phyloP scores from a whole-genome alignment of 495 filamentous ascomycete species.

The Penicillium bovifimosum region DNA sequence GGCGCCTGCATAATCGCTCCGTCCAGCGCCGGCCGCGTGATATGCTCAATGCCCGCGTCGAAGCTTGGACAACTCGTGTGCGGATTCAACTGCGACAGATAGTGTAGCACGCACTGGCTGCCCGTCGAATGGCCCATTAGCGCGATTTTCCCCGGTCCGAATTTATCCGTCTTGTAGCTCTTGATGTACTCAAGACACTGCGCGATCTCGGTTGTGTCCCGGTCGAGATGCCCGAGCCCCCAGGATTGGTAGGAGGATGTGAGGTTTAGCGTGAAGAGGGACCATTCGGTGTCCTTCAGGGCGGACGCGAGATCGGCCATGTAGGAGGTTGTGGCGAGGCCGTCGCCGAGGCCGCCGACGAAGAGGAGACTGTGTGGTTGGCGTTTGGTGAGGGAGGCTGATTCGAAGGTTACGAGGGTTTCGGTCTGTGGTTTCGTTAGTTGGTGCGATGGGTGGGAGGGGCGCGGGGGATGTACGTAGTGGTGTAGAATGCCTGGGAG shows the following conservation, averaged over 20 bases:
- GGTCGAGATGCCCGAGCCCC: conserved; percentile 59
- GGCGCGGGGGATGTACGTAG: conserved; percentile 33
- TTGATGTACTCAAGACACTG: conserved; percentile 66
- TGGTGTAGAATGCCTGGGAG: conserved; percentile 53
- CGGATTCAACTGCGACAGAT: conserved; percentile 43
- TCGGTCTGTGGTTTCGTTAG: conserved; percentile 32
- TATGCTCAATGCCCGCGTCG: conserved; percentile 28
- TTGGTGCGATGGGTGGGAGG: background rate
- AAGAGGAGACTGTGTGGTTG: conserved; percentile 68
- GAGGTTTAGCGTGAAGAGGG: conserved; percentile 57
- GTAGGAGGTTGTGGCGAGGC: conserved; percentile 63
- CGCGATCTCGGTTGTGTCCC: conserved; percentile 71
- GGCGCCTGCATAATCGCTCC: conserved; percentile 73
- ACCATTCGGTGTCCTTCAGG: conserved; percentile 55
- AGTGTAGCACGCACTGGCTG: conserved; percentile 78
- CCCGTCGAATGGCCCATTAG: conserved; percentile 83
- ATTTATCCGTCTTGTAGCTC: conserved; percentile 32
- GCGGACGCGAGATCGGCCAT: conserved; percentile 44
- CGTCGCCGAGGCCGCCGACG: conserved; percentile 77
- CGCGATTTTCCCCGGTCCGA: conserved; percentile 54
- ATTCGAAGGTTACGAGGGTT: conserved; percentile 44
- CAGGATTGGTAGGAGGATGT: conserved; percentile 65
- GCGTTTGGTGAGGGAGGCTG: conserved; percentile 21
- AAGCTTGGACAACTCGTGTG: conserved; percentile 26
- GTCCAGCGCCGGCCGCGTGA: conserved; percentile 46